Conservation (phyloP, 805 yeast genomes). For the Pichia membranifaciens region DNA sequence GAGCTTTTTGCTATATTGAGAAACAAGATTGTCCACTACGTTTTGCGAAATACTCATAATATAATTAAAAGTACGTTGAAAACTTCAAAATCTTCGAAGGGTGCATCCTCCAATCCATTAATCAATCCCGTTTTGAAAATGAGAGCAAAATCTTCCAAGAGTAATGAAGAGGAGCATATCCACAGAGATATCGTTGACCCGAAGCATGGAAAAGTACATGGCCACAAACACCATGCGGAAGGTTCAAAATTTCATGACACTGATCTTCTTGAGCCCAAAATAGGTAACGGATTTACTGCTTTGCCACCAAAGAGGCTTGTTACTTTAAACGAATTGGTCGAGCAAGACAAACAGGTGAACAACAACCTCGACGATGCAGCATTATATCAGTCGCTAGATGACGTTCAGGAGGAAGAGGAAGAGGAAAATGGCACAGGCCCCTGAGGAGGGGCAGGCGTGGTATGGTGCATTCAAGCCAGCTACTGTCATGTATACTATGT, state of each 20-base stretch:
- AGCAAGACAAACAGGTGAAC: neutral
- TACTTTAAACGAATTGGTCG: neutral
- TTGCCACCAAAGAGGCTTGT: neutral
- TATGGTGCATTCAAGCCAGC: too few relatives aligned
- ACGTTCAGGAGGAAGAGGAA: constrained; percentile 6
- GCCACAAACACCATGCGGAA: constrained; percentile 15
- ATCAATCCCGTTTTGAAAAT: constrained; percentile 9
- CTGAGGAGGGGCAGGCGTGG: too few relatives aligned
- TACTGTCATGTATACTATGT: too few relatives aligned
- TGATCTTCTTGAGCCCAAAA: constrained; percentile 18
- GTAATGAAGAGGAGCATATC: constrained; percentile 1
- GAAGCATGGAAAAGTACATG: neutral
- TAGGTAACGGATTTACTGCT: neutral
- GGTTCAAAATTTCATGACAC: constrained; percentile 21
- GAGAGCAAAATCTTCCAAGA: neutral
- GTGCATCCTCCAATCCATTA: constrained; percentile 9
- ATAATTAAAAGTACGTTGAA: constrained; percentile 69
- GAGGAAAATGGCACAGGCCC: neutral
- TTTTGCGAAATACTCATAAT: constrained; percentile 66
- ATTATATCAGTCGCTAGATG: constrained; percentile 6
- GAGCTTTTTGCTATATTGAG: constrained; percentile 62
- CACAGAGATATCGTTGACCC: constrained; percentile 4
- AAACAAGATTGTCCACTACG: constrained; percentile 50
- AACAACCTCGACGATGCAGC: constrained; percentile 6
- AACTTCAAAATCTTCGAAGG: constrained; percentile 5